Percentiles rank a stretch among this genome's conserved stretches.
These are phyloP conservation scores for Fusarium liriodendri DNA, from an alignment of 2,329 filamentous ascomycete species.

Conservation along the genomic window DNA sequence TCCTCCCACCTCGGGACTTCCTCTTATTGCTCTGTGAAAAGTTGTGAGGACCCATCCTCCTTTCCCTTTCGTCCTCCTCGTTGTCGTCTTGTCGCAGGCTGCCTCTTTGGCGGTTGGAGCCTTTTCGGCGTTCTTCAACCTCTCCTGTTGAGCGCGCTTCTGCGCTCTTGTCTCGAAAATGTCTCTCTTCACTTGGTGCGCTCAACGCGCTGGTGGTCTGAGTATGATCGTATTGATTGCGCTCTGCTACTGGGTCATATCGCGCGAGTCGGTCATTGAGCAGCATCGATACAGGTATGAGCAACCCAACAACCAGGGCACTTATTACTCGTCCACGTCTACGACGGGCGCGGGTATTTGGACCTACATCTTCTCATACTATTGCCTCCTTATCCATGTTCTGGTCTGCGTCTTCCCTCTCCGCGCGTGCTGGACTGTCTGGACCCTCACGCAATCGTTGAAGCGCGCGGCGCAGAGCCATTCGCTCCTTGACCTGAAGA, in stretches of 20 bases:
- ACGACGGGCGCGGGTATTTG: constrained; percentile 59
- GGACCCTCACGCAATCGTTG: constrained; percentile 65
- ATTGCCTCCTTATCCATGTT: constrained; percentile 73
- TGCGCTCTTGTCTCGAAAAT: constrained; percentile 48
- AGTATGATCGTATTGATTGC: constrained; percentile 62
- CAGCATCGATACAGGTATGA: constrained; percentile 58
- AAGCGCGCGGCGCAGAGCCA: constrained; percentile 58
- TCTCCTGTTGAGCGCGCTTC: not conserved
- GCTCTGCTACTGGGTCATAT: constrained; percentile 67
- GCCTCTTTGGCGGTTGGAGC: constrained; percentile 3
- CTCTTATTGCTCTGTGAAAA: not conserved
- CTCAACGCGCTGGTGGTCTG: constrained; percentile 65
- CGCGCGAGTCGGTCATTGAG: constrained; percentile 58
- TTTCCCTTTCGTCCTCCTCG: not conserved
- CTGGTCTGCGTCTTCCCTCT: constrained; percentile 73
- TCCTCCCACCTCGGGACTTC: not conserved
- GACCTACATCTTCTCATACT: constrained; percentile 70
- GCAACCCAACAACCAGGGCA: constrained; percentile 50
- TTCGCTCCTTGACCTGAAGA: constrained; percentile 58
- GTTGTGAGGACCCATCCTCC: not conserved
- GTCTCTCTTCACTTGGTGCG: constrained; percentile 66
- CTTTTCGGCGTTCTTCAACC: constrained; percentile 8
- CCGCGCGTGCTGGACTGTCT: constrained; percentile 70
- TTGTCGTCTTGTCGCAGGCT: not conserved
- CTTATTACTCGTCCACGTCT: constrained; percentile 46